Evolutionary conservation across 805 yeast species (phyloP).

Genomic region (Saturnispora kantuleensis): DNA sequence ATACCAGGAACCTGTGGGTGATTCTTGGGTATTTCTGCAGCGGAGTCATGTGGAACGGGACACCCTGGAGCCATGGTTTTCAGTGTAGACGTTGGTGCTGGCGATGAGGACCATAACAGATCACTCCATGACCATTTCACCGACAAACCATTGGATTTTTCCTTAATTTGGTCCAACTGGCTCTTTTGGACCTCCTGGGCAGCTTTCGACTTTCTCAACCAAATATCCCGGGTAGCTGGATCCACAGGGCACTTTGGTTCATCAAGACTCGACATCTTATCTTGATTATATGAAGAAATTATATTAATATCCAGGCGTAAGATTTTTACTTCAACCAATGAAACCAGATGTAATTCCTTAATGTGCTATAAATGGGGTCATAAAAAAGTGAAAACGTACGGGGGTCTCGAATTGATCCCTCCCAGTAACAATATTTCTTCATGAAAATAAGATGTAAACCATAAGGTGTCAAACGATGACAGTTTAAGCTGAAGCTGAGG

Average conservation of each 20-base stretch:
- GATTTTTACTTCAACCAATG: background rate
- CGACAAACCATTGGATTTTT: background rate
- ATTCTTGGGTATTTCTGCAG: conserved; percentile 15
- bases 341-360: background rate
- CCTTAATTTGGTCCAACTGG: background rate
- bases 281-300: background rate
- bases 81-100: background rate
- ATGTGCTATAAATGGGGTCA: too few species aligned
- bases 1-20: conserved; percentile 15
- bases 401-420: too few species aligned
- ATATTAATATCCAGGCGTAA: too few species aligned
- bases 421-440: too few species aligned
- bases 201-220: conserved; percentile 35
- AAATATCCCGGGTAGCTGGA: conserved; percentile 45
- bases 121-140: conserved; percentile 12
- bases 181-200: conserved; percentile 12
- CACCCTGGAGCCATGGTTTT: background rate
- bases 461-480: background rate
- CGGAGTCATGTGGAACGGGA: conserved; percentile 10
- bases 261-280: conserved; percentile 8
- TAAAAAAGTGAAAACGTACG: too few species aligned
- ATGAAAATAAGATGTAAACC: background rate
- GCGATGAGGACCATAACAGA: conserved; percentile 17
- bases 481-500: background rate
- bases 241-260: conserved; percentile 57